Conservation (phyloP, 2,329 filamentous ascomycete species). For the Clonostachys sp. region DNA sequence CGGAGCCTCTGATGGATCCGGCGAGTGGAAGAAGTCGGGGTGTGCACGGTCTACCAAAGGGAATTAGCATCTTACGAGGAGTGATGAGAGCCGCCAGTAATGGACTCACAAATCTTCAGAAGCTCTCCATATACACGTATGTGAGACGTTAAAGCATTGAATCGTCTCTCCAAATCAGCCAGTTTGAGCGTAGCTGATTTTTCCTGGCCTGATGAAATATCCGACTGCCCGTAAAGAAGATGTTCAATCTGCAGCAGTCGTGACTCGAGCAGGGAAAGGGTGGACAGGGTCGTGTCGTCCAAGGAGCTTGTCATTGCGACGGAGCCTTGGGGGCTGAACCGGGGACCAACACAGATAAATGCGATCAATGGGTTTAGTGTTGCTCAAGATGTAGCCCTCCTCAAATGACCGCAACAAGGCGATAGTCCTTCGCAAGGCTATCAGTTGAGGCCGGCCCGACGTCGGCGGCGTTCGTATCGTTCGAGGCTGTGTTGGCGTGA, state of each 20-base stretch:
- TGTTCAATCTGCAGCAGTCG: conserved; percentile 58
- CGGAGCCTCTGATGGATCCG: conserved; percentile 38
- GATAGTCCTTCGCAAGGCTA: too few relatives aligned
- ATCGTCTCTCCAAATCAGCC: conserved; percentile 48
- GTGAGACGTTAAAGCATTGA: conserved; percentile 41
- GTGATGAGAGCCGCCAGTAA: not conserved
- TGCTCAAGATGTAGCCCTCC: too few relatives aligned
- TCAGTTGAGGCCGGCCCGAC: too few relatives aligned
- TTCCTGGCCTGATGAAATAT: conserved; percentile 23
- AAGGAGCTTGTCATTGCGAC: conserved; percentile 18
- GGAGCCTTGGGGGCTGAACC: too few relatives aligned
- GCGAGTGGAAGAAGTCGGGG: conserved; percentile 49
- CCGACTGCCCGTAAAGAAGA: conserved; percentile 44
- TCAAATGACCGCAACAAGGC: too few relatives aligned
- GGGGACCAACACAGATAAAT: too few relatives aligned
- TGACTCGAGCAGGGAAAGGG: conserved; percentile 51
- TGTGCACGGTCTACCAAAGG: conserved; percentile 41
- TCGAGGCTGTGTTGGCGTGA: too few relatives aligned
- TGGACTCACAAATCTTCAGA: conserved; percentile 49
- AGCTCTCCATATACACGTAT: conserved; percentile 55
- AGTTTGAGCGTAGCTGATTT: conserved; percentile 37
- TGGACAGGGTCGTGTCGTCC: conserved; percentile 49
- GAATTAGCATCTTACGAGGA: not conserved
- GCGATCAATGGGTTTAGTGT: too few relatives aligned
- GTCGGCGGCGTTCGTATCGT: too few relatives aligned